Evolutionary conservation across 495 filamentous ascomycete genomes (phyloP).

Genomic region (Emericellopsis terricola): DNA sequence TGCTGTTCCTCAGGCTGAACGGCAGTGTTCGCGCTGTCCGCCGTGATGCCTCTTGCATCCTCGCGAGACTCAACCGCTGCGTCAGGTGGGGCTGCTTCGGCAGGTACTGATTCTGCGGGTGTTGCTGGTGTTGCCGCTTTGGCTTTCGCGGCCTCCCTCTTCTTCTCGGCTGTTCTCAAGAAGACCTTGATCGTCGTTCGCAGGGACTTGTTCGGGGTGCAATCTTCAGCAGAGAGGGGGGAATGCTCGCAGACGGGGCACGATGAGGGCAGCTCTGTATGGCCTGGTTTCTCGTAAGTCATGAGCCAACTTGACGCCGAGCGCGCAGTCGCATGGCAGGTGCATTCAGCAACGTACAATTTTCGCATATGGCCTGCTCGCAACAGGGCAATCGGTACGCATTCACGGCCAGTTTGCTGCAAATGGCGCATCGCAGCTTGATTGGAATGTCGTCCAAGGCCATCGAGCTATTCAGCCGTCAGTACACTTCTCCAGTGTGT

Average conservation of each 20-base stretch:
- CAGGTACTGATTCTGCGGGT: constrained; percentile 21
- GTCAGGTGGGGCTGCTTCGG: constrained; percentile 6
- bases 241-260: constrained; percentile 90
- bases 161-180: constrained; percentile 74
- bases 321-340: neutral
- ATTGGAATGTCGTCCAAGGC: constrained; percentile 74
- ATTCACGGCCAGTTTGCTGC: constrained; percentile 79
- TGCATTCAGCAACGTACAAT: constrained; percentile 39
- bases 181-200: constrained; percentile 82
- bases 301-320: too few relatives aligned
- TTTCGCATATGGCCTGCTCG: constrained; percentile 84
- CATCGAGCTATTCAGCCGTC: constrained; percentile 41
- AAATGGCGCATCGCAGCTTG: constrained; percentile 86
- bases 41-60: too few relatives aligned
- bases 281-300: constrained; percentile 32
- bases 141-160: constrained; percentile 40
- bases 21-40: too few relatives aligned
- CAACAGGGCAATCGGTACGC: constrained; percentile 87
- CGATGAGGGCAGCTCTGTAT: constrained; percentile 52
- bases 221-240: constrained; percentile 68
- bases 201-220: constrained; percentile 73
- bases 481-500: constrained; percentile 2
- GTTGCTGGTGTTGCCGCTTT: constrained; percentile 28
- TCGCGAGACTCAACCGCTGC: constrained; percentile 4
- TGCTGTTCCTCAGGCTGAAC: constrained; percentile 1